Percentiles rank a stretch among this genome's conserved stretches.
phyloP scores from a whole-genome alignment of 495 filamentous ascomycete genomes.

The Amniculicola lignicola region DNA sequence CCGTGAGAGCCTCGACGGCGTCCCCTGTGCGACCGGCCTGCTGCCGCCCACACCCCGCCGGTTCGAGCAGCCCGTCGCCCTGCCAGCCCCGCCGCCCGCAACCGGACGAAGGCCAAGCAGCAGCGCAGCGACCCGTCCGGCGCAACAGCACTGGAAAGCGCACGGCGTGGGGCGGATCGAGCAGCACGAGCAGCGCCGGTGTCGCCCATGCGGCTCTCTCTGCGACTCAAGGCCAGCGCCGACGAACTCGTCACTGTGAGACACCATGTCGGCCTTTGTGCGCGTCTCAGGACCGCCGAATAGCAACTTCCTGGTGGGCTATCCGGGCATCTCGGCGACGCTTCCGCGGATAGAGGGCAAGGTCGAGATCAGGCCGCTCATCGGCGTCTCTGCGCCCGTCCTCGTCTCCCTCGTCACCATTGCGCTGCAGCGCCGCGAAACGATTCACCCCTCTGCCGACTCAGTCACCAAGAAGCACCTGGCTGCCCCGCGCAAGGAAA shows the following conservation, averaged over 20 bases:
- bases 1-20: neutral
- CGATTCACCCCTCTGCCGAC: slow-evolving; percentile 93
- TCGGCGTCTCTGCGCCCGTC: slow-evolving; percentile 82
- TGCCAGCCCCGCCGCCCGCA: slow-evolving; percentile 16
- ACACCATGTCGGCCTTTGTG: slow-evolving; percentile 81
- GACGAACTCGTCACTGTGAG: slow-evolving; percentile 21
- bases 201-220: slow-evolving; percentile 35
- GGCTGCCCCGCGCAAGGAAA: slow-evolving; percentile 87
- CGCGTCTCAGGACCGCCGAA: slow-evolving; percentile 97
- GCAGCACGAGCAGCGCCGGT: slow-evolving; percentile 4
- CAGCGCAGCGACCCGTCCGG: neutral
- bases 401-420: slow-evolving; percentile 91
- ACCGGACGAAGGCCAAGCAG: slow-evolving; percentile 21
- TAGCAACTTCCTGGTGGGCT: slow-evolving; percentile 92
- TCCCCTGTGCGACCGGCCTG: slow-evolving; percentile 21
- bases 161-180: neutral
- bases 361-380: slow-evolving; percentile 87
- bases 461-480: slow-evolving; percentile 89
- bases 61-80: slow-evolving; percentile 14
- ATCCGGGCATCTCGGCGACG: slow-evolving; percentile 96
- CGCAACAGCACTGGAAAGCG: slow-evolving; percentile 19
- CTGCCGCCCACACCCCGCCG: slow-evolving; percentile 22
- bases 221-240: slow-evolving; percentile 26
- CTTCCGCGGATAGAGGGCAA: slow-evolving; percentile 96
- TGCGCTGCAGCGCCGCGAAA: slow-evolving; percentile 86